Conservation (phyloP, 2,329 filamentous ascomycete genomes). For the Myriangium duriaei region DNA sequence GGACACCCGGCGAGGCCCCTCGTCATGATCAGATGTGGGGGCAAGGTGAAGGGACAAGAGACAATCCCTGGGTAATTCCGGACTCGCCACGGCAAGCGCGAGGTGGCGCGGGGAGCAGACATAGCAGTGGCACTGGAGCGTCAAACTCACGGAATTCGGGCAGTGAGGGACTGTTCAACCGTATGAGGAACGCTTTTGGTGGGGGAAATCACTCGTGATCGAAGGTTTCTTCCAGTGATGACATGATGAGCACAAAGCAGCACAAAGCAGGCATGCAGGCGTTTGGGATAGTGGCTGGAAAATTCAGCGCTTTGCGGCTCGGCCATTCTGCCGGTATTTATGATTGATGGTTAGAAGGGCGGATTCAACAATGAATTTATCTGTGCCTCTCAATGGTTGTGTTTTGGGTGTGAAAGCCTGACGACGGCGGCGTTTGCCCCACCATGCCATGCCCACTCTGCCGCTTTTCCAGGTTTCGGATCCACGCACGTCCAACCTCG, state of each 20-base stretch:
- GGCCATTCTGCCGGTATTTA: neutral
- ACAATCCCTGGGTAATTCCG: conserved; percentile 14
- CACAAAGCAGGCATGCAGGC: too few species aligned
- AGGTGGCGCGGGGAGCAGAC: conserved; percentile 1
- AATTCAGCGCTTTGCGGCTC: too few species aligned
- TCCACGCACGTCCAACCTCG: too few species aligned
- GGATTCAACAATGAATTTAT: neutral
- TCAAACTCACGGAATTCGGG: conserved; percentile 2
- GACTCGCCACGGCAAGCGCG: conserved; percentile 13
- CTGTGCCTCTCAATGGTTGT: neutral
- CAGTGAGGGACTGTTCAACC: conserved; percentile 17
- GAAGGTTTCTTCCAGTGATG: too few species aligned
- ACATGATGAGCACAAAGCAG: too few species aligned
- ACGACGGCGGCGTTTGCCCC: too few species aligned
- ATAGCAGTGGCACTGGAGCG: conserved; percentile 6
- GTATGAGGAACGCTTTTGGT: conserved; percentile 24
- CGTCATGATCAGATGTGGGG: conserved; percentile 17
- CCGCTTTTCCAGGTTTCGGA: too few species aligned
- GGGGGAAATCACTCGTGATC: conserved; percentile 10
- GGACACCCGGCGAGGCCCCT: conserved; percentile 19
- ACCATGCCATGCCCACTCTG: too few species aligned
- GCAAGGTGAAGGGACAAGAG: conserved; percentile 14
- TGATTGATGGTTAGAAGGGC: neutral
- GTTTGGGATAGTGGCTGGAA: too few species aligned
- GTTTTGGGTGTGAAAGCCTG: too few species aligned